Conservation (phyloP, 2,329 filamentous ascomycete species). For the Remersonia thermophila region DNA sequence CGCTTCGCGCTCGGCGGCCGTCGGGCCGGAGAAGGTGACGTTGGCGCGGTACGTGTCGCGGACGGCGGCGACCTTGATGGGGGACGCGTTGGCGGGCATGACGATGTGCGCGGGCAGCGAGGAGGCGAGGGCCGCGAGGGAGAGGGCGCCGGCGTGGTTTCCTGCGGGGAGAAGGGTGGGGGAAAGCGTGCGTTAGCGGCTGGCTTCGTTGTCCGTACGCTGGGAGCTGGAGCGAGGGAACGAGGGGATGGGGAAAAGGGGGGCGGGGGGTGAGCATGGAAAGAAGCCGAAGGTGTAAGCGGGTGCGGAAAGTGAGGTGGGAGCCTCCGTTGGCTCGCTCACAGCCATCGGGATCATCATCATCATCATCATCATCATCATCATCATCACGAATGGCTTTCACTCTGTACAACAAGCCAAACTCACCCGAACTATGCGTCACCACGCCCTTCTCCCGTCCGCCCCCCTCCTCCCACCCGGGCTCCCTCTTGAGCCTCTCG, state of each 20-base stretch:
- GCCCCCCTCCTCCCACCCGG: constrained; percentile 47
- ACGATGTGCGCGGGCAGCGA: constrained; percentile 74
- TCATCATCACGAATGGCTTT: no score
- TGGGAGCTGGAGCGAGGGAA: neutral
- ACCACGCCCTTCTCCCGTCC: constrained; percentile 59
- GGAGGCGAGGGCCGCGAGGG: constrained; percentile 66
- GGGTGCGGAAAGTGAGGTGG: neutral
- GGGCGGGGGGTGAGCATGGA: no score
- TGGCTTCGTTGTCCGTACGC: no score
- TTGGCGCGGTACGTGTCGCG: constrained; percentile 57
- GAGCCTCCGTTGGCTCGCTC: no score
- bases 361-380: no score
- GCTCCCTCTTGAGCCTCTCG: constrained; percentile 50
- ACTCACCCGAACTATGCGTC: constrained; percentile 75
- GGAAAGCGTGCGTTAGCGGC: neutral
- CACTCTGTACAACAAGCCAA: no score
- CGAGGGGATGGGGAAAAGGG: no score
- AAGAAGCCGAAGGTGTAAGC: no score
- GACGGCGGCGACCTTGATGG: constrained; percentile 80
- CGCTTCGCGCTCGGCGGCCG: constrained; percentile 67
- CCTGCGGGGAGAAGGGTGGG: constrained; percentile 37
- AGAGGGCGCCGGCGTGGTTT: constrained; percentile 88
- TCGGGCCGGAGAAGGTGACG: constrained; percentile 73
- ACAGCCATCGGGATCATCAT: no score
- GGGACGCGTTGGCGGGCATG: constrained; percentile 76